phyloP scores from a whole-genome alignment of 345 rosid genomes.

The Arabidopsis arenosa region DNA sequence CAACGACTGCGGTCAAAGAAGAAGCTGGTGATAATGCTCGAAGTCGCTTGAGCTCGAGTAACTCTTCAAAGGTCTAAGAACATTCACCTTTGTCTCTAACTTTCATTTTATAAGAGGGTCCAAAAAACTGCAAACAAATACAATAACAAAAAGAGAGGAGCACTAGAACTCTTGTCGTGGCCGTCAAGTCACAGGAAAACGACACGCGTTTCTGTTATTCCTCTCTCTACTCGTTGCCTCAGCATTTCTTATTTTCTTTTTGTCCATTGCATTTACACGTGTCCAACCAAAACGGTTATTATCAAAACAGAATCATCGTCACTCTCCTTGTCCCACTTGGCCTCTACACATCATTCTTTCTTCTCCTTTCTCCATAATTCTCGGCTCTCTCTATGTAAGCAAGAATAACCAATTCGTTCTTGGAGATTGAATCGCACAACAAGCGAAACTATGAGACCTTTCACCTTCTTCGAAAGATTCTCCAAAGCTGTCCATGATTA shows the following conservation, averaged over 20 bases:
- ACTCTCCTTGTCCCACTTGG: conserved; percentile 11
- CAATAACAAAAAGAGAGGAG: too few relatives aligned
- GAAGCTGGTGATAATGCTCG: too few relatives aligned
- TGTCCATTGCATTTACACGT: neutral
- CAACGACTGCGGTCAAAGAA: too few relatives aligned
- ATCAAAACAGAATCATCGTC: conserved; percentile 9
- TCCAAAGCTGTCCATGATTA: conserved; percentile 68
- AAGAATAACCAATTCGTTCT: neutral
- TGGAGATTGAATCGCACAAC: conserved; percentile 1
- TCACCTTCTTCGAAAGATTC: conserved; percentile 57
- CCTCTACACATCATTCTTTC: neutral
- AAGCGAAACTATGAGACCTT: conserved; percentile 56
- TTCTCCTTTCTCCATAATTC: neutral
- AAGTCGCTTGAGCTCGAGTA: too few relatives aligned
- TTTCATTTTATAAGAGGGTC: too few relatives aligned
- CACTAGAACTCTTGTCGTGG: too few relatives aligned
- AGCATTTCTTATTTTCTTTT: neutral
- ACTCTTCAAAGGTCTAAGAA: too few relatives aligned
- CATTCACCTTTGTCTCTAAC: too few relatives aligned
- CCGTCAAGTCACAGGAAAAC: neutral
- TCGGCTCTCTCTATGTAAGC: neutral
- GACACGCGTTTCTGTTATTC: neutral
- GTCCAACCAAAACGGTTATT: neutral
- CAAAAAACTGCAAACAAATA: too few relatives aligned
- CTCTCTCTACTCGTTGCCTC: neutral